These are phyloP conservation scores for Jimgerdemannia flammicorona DNA, from an alignment of 192 early-diverging fungal species.

Conservation along the genomic window DNA sequence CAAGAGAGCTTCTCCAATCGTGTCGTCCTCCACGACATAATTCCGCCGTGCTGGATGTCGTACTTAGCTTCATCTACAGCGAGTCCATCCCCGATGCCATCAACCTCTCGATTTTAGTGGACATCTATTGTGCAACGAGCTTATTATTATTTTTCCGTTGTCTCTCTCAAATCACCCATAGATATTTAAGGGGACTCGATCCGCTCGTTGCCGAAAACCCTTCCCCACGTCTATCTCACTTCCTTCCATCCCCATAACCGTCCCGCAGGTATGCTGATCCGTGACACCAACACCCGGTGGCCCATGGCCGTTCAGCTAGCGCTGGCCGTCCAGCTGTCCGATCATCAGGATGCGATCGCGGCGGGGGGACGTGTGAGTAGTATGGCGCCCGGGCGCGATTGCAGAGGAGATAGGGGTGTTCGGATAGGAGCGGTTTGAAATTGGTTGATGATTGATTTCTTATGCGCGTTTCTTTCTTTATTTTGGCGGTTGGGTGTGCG, in stretches of 20 bases:
- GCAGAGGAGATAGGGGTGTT: background rate
- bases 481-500: slow-evolving; percentile 5
- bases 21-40: no score
- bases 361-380: slow-evolving; percentile 8
- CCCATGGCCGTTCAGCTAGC: slow-evolving; percentile 40
- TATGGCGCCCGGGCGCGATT: background rate
- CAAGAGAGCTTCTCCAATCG: no score
- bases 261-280: slow-evolving; percentile 50
- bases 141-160: no score
- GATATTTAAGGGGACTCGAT: background rate
- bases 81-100: no score
- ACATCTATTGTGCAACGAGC: no score
- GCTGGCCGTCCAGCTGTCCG: slow-evolving; percentile 40
- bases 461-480: background rate
- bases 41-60: no score
- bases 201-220: no score
- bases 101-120: no score
- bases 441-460: background rate
- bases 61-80: no score
- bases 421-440: no score
- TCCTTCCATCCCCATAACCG: background rate
- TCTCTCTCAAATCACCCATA: no score
- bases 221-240: no score
- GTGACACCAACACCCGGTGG: slow-evolving; percentile 57
- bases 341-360: slow-evolving; percentile 12